A percentile compares a stretch with the other conserved stretches of the same genome.
Evolutionary conservation across 208 protist species (phyloP).

Genomic region (Novymonas esmeraldas): DNA sequence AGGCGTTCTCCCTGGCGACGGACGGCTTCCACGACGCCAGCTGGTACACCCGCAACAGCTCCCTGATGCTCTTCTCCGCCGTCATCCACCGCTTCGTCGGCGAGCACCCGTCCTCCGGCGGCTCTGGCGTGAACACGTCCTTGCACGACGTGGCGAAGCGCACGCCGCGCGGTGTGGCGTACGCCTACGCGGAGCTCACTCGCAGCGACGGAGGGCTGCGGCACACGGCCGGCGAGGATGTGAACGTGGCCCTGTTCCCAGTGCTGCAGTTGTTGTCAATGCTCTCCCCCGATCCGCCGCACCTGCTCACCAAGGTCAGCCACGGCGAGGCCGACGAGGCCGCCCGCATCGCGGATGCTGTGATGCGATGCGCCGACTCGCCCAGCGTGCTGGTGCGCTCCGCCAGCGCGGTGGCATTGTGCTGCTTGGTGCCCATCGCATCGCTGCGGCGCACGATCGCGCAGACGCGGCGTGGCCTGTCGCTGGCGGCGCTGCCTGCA

Average conservation of each 20-base stretch:
- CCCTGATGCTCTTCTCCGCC: slow-evolving; percentile 90
- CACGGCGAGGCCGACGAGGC: slow-evolving; percentile 30
- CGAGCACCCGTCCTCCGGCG: slow-evolving; percentile 81
- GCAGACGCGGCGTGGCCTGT: slow-evolving; percentile 18
- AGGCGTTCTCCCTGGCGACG: slow-evolving; percentile 81
- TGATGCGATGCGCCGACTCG: slow-evolving; percentile 55
- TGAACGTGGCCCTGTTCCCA: slow-evolving; percentile 79
- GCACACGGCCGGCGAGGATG: slow-evolving; percentile 7
- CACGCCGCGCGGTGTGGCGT: slow-evolving; percentile 62
- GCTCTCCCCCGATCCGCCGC: slow-evolving; percentile 81
- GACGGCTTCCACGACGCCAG: slow-evolving; percentile 77
- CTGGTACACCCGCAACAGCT: slow-evolving; percentile 93
- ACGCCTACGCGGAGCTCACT: slow-evolving; percentile 56
- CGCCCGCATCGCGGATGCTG: slow-evolving; percentile 53
- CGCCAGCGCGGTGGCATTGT: slow-evolving; percentile 73
- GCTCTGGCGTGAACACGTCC: slow-evolving; percentile 82
- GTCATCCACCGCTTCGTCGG: slow-evolving; percentile 91
- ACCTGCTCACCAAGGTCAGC: slow-evolving; percentile 26
- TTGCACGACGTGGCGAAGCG: slow-evolving; percentile 76
- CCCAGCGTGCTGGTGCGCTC: slow-evolving; percentile 83
- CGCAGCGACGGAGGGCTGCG: slow-evolving; percentile 17
- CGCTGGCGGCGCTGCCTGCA: slow-evolving; percentile 1
- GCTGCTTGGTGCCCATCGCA: slow-evolving; percentile 66
- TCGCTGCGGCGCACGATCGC: slow-evolving; percentile 9
- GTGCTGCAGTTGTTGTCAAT: slow-evolving; percentile 92